These are phyloP conservation scores for Debaryomyces coudertii DNA, from an alignment of 1,139 yeast species.

Conservation along the genomic window DNA sequence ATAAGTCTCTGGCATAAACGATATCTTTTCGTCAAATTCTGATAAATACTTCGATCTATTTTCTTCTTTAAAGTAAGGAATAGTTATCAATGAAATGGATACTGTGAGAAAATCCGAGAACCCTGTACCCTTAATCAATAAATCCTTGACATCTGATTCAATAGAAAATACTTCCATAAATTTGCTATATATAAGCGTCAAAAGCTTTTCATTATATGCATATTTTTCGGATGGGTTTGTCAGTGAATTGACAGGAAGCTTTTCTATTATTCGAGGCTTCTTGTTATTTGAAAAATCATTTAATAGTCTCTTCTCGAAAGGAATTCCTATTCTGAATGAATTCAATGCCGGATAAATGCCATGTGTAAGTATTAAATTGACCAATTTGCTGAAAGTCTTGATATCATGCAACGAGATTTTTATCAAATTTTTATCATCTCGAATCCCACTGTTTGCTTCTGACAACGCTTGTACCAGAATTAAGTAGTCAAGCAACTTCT, in stretches of 20 bases:
- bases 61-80: constrained; percentile 33
- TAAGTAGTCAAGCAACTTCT: constrained; percentile 34
- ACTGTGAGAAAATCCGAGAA: constrained; percentile 67
- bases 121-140: constrained; percentile 72
- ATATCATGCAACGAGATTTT: constrained; percentile 84
- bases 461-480: constrained; percentile 41
- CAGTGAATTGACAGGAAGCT: constrained; percentile 15
- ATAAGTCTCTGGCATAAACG: constrained; percentile 55
- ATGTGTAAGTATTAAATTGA: constrained; percentile 65
- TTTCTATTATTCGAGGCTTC: constrained; percentile 27
- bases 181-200: constrained; percentile 38
- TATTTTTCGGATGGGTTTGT: constrained; percentile 6
- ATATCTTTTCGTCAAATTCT: constrained; percentile 20
- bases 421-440: constrained; percentile 47
- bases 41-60: constrained; percentile 13
- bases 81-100: constrained; percentile 52
- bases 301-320: constrained; percentile 60
- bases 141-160: constrained; percentile 55
- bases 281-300: constrained; percentile 42
- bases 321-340: constrained; percentile 59
- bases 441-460: constrained; percentile 19
- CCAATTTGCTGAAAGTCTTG: constrained; percentile 65
- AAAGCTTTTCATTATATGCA: constrained; percentile 26
- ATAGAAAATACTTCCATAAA: constrained; percentile 37
- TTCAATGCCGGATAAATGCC: constrained; percentile 72